These are phyloP conservation scores for Nitzschia sp. DNA, from an alignment of 108 stramenopile species.

Conservation along the genomic window DNA sequence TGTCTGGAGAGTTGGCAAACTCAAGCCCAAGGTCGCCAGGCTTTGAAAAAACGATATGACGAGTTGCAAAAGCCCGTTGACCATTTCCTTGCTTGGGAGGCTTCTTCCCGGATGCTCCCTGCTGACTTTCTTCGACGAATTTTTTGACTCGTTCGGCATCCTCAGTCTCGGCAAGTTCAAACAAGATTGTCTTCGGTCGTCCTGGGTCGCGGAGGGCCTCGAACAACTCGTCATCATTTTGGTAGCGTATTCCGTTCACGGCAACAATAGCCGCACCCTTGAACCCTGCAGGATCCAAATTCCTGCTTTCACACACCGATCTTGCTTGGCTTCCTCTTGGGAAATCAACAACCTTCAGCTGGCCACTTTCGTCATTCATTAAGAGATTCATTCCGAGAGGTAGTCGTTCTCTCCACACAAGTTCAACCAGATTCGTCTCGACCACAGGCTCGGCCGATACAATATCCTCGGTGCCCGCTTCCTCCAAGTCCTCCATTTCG, in stretches of 20 bases:
- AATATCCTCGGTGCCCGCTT: constrained; percentile 55
- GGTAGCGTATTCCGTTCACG: constrained; percentile 78
- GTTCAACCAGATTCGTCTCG: constrained; percentile 56
- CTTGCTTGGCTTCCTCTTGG: constrained; percentile 86
- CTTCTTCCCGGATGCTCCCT: background rate
- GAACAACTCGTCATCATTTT: constrained; percentile 60
- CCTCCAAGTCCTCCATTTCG: constrained; percentile 52
- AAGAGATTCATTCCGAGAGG: constrained; percentile 87
- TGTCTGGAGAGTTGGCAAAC: constrained; percentile 61
- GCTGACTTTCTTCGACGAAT: constrained; percentile 44
- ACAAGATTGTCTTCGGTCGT: constrained; percentile 82
- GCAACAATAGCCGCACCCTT: constrained; percentile 81
- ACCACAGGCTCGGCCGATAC: constrained; percentile 50
- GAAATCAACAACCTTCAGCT: constrained; percentile 87
- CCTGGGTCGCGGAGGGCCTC: constrained; percentile 80
- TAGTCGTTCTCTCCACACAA: constrained; percentile 82
- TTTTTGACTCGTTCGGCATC: constrained; percentile 63
- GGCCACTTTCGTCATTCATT: constrained; percentile 79
- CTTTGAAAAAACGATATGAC: constrained; percentile 49
- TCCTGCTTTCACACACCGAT: constrained; percentile 67
- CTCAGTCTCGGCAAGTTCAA: constrained; percentile 66
- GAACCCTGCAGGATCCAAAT: constrained; percentile 81
- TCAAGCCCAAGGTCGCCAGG: constrained; percentile 70
- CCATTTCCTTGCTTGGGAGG: constrained; percentile 6
- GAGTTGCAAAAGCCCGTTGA: constrained; percentile 34